Evolutionary conservation across 768 basidiomycete species (phyloP).

Genomic region (Omphalotus guepiniiformis): DNA sequence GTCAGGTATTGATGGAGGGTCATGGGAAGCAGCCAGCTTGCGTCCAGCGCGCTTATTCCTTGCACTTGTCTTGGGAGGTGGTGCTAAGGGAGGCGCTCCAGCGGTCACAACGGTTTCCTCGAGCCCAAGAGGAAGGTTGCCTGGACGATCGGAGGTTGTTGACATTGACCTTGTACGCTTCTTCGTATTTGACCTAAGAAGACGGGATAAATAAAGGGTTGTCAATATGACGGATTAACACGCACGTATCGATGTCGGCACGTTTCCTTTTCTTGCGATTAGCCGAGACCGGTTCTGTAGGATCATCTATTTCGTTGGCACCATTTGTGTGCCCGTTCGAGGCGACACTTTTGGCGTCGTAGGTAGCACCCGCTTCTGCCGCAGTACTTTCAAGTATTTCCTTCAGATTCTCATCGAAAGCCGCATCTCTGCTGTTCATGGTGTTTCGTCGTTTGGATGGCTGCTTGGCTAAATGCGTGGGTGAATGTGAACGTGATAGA

Average conservation of each 20-base stretch:
- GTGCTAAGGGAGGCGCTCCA: slow-evolving; percentile 27
- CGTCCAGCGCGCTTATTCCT: slow-evolving; percentile 43
- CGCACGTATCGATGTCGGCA: slow-evolving; percentile 67
- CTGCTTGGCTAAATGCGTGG: slow-evolving; percentile 50
- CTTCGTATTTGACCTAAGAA: slow-evolving; percentile 40
- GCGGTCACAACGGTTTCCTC: slow-evolving; percentile 5
- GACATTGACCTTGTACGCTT: slow-evolving; percentile 80
- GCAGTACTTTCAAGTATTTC: slow-evolving; percentile 73
- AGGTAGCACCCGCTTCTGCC: slow-evolving; percentile 57
- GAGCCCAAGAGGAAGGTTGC: slow-evolving; percentile 28
- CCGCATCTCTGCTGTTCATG: slow-evolving; percentile 96
- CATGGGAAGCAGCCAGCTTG: slow-evolving; percentile 31
- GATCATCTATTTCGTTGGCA: slow-evolving; percentile 43
- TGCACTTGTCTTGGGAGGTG: slow-evolving; percentile 24
- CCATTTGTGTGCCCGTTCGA: slow-evolving; percentile 31
- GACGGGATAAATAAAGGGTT: slow-evolving; percentile 9
- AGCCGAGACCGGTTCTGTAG: slow-evolving; percentile 34
- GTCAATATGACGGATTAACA: slow-evolving; percentile 11
- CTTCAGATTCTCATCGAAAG: slow-evolving; percentile 84
- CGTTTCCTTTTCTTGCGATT: slow-evolving; percentile 74
- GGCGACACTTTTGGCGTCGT: slow-evolving; percentile 32
- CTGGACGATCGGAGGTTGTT: slow-evolving; percentile 56
- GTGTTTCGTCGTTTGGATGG: slow-evolving; percentile 89
- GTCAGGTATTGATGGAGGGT: slow-evolving; percentile 36
- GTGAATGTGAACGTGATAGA: slow-evolving; percentile 74